Evolutionary conservation across 352 stramenopile species (phyloP).

Genomic region (Phytophthora gonapodyides): DNA sequence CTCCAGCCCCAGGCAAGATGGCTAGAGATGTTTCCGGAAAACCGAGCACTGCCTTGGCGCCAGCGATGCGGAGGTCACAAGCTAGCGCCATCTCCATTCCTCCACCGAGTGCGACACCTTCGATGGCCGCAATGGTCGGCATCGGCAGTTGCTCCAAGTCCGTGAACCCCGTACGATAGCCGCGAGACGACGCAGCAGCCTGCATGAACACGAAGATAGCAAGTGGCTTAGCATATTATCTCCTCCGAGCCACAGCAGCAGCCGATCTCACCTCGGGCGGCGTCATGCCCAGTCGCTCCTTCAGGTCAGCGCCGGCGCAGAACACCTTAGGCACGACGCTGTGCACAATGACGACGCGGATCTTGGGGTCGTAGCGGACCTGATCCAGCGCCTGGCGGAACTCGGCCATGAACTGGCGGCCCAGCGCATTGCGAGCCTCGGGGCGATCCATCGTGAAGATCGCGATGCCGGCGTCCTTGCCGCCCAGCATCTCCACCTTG

Average conservation of each 20-base stretch:
- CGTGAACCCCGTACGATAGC: conserved; percentile 85
- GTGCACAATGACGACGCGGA: conserved; percentile 82
- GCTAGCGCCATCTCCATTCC: conserved; percentile 92
- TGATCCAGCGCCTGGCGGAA: conserved; percentile 70
- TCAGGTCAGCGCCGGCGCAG: conserved; percentile 90
- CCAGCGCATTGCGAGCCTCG: conserved; percentile 76
- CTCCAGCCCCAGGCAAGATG: conserved; percentile 93
- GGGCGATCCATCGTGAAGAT: conserved; percentile 82
- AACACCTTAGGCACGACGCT: conserved; percentile 86
- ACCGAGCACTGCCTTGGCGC: conserved; percentile 84
- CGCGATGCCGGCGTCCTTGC: conserved; percentile 60
- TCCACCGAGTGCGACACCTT: conserved; percentile 91
- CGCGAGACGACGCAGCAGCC: conserved; percentile 40
- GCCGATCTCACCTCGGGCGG: conserved; percentile 62
- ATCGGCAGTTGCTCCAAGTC: conserved; percentile 90
- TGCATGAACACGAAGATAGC: conserved; percentile 6
- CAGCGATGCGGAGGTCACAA: conserved; percentile 92
- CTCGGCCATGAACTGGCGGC: conserved; percentile 82
- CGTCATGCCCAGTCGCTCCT: conserved; percentile 90
- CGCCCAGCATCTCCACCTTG: conserved; percentile 62
- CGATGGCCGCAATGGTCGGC: conserved; percentile 92
- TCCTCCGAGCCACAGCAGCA: not conserved
- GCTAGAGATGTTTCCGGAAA: conserved; percentile 92
- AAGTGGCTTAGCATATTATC: not conserved
- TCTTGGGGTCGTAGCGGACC: conserved; percentile 64